These are phyloP conservation scores for Domatiomyces catenatus DNA, from an alignment of 2,329 filamentous ascomycete genomes.

Conservation along the genomic window DNA sequence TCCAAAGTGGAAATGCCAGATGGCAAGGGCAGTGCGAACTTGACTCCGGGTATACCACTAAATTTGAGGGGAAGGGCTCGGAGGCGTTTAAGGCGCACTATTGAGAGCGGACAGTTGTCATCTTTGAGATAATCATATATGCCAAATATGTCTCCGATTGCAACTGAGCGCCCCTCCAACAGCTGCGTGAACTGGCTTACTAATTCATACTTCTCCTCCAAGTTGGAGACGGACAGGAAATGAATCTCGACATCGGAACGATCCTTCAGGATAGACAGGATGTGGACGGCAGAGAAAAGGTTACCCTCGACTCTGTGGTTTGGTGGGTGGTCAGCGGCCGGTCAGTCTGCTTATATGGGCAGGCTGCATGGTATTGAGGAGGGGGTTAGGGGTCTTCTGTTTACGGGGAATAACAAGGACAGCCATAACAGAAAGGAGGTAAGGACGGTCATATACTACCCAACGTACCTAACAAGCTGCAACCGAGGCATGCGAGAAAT, in stretches of 20 bases:
- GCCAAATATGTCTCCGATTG: no score
- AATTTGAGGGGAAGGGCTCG: constrained; percentile 3
- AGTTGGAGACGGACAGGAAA: not conserved
- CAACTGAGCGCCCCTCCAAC: not conserved
- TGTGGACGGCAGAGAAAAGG: not conserved
- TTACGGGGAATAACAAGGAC: not conserved
- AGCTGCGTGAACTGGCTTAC: not conserved
- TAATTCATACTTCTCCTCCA: not conserved
- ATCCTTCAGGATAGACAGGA: not conserved
- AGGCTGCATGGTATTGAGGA: not conserved
- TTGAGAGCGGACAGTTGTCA: constrained; percentile 2
- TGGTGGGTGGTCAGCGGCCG: no score
- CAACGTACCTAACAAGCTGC: constrained; percentile 8
- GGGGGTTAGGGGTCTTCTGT: not conserved
- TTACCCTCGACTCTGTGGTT: not conserved
- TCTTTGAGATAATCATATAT: no score
- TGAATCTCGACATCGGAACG: not conserved
- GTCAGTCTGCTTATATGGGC: no score
- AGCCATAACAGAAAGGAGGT: constrained; percentile 5
- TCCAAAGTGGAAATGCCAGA: constrained; percentile 7
- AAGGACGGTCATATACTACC: not conserved
- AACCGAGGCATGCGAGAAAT: constrained; percentile 10
- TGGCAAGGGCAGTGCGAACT: constrained; percentile 1
- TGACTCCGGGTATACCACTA: constrained; percentile 5
- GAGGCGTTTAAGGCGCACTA: constrained; percentile 6